Conservation (phyloP, 2,329 filamentous ascomycete species). For the Dothidotthia symphoricarpi region DNA sequence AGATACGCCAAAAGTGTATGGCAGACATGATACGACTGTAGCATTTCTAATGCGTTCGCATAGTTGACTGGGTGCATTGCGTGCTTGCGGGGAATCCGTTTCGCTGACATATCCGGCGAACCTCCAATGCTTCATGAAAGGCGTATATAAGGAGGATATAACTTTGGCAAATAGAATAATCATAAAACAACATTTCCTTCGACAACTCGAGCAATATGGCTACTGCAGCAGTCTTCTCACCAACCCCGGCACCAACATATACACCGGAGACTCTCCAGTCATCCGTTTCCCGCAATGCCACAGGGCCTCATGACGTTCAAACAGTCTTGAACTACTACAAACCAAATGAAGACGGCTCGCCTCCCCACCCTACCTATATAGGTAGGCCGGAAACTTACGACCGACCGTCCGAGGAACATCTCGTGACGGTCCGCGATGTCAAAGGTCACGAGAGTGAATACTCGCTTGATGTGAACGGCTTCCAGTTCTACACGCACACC, state of each 20-base stretch:
- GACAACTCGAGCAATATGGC: conserved; percentile 17
- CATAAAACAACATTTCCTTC: not conserved
- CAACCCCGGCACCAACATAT: conserved; percentile 18
- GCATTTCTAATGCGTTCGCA: conserved; percentile 22
- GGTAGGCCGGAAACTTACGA: conserved; percentile 37
- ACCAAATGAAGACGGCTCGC: conserved; percentile 32
- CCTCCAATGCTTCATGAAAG: conserved; percentile 1
- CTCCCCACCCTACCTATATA: conserved; percentile 28
- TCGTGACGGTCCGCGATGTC: conserved; percentile 45
- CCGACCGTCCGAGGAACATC: conserved; percentile 27
- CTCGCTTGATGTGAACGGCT: conserved; percentile 44
- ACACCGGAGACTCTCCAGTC: conserved; percentile 13
- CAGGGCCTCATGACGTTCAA: conserved; percentile 23
- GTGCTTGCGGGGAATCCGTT: conserved; percentile 36
- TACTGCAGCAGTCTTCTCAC: conserved; percentile 27
- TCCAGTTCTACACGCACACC: conserved; percentile 33
- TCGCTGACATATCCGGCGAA: conserved; percentile 24
- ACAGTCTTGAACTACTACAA: conserved; percentile 31
- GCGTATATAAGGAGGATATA: too few species aligned
- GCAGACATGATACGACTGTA: conserved; percentile 1
- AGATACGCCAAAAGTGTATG: not conserved
- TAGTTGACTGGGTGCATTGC: conserved; percentile 18
- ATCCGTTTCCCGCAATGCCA: not conserved
- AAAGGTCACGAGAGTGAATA: conserved; percentile 46
- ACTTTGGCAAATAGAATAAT: too few species aligned